Base-by-base conservation (phyloP, 129 eudicot genomes). In the Tagetes erecta region DNA sequence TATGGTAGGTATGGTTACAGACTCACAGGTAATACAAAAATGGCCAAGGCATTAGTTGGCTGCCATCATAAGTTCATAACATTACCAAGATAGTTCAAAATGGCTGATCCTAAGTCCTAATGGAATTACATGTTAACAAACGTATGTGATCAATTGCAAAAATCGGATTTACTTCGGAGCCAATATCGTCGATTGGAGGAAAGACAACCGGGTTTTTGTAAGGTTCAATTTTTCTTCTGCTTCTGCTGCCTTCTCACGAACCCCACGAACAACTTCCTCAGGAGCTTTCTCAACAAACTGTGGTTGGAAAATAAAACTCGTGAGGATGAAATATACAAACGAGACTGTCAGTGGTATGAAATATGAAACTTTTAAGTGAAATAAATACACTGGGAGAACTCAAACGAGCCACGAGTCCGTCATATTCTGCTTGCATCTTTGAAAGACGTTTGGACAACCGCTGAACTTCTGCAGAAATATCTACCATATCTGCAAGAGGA, bases 271-370 rank as follows among this genome's bases (percentile, higher is more conserved):
- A 74, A 95, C 85, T 42, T 88, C 92, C 81, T 87, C 92, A 0
- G 99, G 99, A 72, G 97, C 99, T 79, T 87, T 95, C 78, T 88
- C 97, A 51, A 91, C 91, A 84, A 95, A 95, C 99, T 95, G 88
- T 63, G 49, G 37, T 47, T 37, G 45, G 27, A 59, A 73, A 59
- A 34, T 7, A 44, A 45, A 44, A 57, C 8, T 8, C 14, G 5
- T 42, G 45, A 59, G 69, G 1, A 58, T 44, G 27, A 58, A 55
- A 36, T 37, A 62, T 36, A 5, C 40, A 42, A 42, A 8, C 8
- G 6, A 8, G 36, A n/a, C 36, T 41, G 56, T 34, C 9, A 8
- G n/a, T 44, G 31, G 67, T 62, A 13, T 11, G 41, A 20, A 35
- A 10, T 6, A 8, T 45, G 27, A 20, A 20, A 20, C 27, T 44